A percentile compares a stretch with the other conserved stretches of the same genome.
phyloP scores from a whole-genome alignment of 495 filamentous ascomycete species.

The Tuber brumale region DNA sequence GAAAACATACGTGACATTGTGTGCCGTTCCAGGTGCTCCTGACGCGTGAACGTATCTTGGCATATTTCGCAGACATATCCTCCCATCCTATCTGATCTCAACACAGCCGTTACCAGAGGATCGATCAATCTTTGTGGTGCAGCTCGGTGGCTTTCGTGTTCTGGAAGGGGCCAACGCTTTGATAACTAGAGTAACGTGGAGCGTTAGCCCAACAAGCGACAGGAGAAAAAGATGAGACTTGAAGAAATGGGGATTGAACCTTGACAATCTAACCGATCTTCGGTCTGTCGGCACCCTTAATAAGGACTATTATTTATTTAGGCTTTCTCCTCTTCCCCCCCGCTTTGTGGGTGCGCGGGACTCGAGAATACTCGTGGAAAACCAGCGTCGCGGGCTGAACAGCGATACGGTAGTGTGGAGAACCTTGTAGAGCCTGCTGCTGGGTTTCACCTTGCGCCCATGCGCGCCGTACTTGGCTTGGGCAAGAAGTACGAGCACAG shows the following conservation, averaged over 20 bases:
- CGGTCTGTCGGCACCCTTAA: background rate
- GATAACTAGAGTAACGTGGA: background rate
- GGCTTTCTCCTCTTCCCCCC: conserved; percentile 2
- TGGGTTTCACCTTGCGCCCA: background rate
- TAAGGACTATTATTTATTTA: conserved; percentile 1
- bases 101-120: background rate
- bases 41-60: conserved; percentile 3
- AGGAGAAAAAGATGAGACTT: background rate
- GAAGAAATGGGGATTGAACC: background rate
- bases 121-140: background rate
- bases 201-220: background rate
- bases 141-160: background rate
- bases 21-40: conserved; percentile 1
- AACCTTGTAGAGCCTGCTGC: background rate
- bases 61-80: conserved; percentile 5
- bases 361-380: background rate
- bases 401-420: background rate
- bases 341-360: background rate
- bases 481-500: too few relatives aligned
- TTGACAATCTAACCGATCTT: conserved; percentile 3
- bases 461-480: background rate
- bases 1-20: conserved; percentile 5
- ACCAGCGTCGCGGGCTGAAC: conserved; percentile 4
- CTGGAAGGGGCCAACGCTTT: background rate
- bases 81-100: background rate